These are phyloP conservation scores for Agaricus sinodeliciosus DNA, from an alignment of 768 basidiomycete species.

Conservation along the genomic window DNA sequence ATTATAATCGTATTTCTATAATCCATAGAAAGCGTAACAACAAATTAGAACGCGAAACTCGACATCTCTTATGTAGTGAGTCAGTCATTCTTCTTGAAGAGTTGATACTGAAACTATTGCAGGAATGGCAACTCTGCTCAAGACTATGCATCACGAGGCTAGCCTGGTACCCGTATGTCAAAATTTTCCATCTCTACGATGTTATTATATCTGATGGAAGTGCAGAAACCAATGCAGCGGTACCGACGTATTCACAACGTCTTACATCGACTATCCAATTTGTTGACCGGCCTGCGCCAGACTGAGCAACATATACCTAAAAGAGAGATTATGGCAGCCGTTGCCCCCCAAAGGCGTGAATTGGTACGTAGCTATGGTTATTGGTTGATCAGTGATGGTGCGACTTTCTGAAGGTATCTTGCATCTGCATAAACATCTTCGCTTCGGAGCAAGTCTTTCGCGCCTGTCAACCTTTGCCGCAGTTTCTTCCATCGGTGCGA, in stretches of 20 bases:
- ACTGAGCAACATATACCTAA: constrained; percentile 40
- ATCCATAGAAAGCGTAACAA: constrained; percentile 24
- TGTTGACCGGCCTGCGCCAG: constrained; percentile 39
- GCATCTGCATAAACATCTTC: constrained; percentile 40
- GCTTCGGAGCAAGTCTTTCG: constrained; percentile 43
- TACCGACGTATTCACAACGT: constrained; percentile 30
- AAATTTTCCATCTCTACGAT: background rate
- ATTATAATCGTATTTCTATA: constrained; percentile 17
- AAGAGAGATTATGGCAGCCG: constrained; percentile 32
- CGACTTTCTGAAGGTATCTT: constrained; percentile 24
- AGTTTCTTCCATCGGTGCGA: constrained; percentile 41
- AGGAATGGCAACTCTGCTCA: constrained; percentile 28
- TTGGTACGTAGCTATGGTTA: constrained; percentile 16
- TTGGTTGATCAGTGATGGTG: background rate
- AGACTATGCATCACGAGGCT: constrained; percentile 39
- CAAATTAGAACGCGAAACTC: constrained; percentile 35
- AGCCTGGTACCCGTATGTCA: constrained; percentile 41
- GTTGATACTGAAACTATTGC: background rate
- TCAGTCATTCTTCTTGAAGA: background rate
- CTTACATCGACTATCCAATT: constrained; percentile 35
- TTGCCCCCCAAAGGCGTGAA: constrained; percentile 33
- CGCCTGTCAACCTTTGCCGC: constrained; percentile 39
- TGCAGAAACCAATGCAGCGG: constrained; percentile 39
- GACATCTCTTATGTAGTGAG: constrained; percentile 30
- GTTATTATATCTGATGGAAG: background rate